phyloP scores from a whole-genome alignment of 2,329 filamentous ascomycete species.

The Periconia sp. region DNA sequence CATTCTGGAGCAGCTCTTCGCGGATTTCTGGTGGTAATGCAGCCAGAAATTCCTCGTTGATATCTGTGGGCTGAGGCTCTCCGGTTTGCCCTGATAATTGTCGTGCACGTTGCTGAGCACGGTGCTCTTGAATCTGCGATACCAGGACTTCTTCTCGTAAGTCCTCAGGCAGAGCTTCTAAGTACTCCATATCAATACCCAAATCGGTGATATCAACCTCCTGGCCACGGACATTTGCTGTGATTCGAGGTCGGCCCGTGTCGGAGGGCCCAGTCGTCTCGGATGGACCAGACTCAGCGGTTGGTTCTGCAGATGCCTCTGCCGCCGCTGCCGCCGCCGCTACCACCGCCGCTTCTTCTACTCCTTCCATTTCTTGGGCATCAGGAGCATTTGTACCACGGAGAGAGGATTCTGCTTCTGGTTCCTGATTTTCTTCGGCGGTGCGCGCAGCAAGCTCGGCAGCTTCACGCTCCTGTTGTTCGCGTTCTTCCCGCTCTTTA shows the following conservation, averaged over 20 bases:
- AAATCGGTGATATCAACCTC: conserved; percentile 92
- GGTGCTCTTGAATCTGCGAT: conserved; percentile 72
- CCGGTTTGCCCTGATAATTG: conserved; percentile 54
- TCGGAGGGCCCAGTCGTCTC: too few species aligned
- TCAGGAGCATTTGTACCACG: conserved; percentile 47
- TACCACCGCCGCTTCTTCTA: conserved; percentile 60
- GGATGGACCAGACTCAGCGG: too few species aligned
- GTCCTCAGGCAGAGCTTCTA: conserved; percentile 96
- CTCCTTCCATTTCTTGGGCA: conserved; percentile 74
- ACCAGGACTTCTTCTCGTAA: conserved; percentile 95
- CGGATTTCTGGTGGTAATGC: conserved; percentile 90
- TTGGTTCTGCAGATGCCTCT: conserved; percentile 44
- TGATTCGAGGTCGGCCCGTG: conserved; percentile 69
- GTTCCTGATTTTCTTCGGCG: conserved; percentile 26
- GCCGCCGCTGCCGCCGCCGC: conserved; percentile 40
- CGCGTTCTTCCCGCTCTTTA: conserved; percentile 52
- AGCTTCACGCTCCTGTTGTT: conserved; percentile 50
- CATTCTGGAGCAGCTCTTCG: conserved; percentile 87
- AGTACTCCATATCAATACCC: conserved; percentile 92
- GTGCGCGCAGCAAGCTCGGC: conserved; percentile 47
- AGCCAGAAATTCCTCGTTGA: conserved; percentile 92
- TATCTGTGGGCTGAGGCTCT: conserved; percentile 66
- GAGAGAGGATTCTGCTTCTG: conserved; percentile 40
- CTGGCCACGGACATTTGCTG: conserved; percentile 83
- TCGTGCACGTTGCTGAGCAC: conserved; percentile 54